Conservation (phyloP, 1,139 yeast genomes). For the Hemisphaericaspora lyxosophila region DNA sequence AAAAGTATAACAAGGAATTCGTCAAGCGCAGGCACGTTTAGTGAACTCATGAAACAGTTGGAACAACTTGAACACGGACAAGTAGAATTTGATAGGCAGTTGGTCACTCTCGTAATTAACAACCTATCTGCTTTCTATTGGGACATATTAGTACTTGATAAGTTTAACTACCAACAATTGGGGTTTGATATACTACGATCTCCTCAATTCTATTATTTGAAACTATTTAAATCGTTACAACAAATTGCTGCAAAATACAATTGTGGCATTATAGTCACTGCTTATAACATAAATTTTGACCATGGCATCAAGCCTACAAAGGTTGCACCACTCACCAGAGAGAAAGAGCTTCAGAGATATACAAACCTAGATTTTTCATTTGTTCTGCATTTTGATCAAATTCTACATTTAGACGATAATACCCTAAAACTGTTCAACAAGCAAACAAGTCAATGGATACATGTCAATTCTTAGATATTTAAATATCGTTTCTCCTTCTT, state of each 20-base stretch:
- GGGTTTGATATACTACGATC: constrained; percentile 15
- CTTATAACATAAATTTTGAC: constrained; percentile 35
- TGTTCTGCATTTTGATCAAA: constrained; percentile 16
- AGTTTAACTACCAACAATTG: constrained; percentile 13
- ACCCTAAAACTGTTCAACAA: constrained; percentile 5
- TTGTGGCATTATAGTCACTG: constrained; percentile 33
- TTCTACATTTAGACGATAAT: constrained; percentile 16
- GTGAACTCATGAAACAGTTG: constrained; percentile 5
- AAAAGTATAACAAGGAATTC: background rate
- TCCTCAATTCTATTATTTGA: constrained; percentile 17
- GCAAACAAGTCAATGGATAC: constrained; percentile 5
- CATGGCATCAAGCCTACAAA: constrained; percentile 24
- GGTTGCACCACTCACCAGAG: too few species aligned
- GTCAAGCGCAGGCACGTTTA: constrained; percentile 2
- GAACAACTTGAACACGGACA: constrained; percentile 6
- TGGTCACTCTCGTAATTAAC: constrained; percentile 8
- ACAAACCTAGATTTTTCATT: constrained; percentile 18
- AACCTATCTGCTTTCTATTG: constrained; percentile 34
- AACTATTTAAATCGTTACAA: constrained; percentile 12
- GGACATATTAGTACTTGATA: constrained; percentile 24
- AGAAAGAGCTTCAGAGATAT: constrained; percentile 10
- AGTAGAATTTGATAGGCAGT: background rate
- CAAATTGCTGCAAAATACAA: constrained; percentile 19
- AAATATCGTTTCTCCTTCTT: background rate
- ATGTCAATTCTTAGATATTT: background rate